Conservation (phyloP, 208 protist genomes). For the Crithidia brevicula region DNA sequence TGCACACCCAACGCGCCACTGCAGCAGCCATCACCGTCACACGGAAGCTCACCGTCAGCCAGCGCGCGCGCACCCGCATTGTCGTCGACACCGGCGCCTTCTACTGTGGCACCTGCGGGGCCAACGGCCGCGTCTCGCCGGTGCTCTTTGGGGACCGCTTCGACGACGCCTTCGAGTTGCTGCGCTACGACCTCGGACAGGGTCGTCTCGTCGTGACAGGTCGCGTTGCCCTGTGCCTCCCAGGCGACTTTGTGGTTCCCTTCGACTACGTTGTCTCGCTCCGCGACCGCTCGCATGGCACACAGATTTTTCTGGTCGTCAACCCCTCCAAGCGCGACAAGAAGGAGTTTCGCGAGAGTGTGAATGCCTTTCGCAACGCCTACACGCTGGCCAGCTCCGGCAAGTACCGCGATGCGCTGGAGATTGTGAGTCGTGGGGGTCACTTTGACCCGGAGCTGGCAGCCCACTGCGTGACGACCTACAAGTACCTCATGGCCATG, state of each 20-base stretch:
- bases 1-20: slow-evolving; percentile 66
- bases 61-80: slow-evolving; percentile 33
- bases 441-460: slow-evolving; percentile 31
- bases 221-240: slow-evolving; percentile 33
- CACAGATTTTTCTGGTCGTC: slow-evolving; percentile 42
- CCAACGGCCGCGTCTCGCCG: slow-evolving; percentile 29
- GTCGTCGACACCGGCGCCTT: slow-evolving; percentile 71
- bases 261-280: slow-evolving; percentile 41
- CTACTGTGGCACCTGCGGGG: slow-evolving; percentile 71
- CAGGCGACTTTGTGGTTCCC: slow-evolving; percentile 24
- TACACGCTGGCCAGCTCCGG: slow-evolving; percentile 32
- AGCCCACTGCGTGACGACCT: slow-evolving; percentile 8
- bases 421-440: slow-evolving; percentile 12
- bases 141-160: slow-evolving; percentile 37
- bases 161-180: slow-evolving; percentile 30
- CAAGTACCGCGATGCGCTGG: slow-evolving; percentile 25
- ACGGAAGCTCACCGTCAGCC: slow-evolving; percentile 43
- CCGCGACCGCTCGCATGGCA: slow-evolving; percentile 23
- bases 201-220: slow-evolving; percentile 34
- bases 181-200: slow-evolving; percentile 15
- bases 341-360: slow-evolving; percentile 20
- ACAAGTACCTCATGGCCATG: slow-evolving; percentile 17
- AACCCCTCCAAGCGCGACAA: slow-evolving; percentile 19
- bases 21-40: slow-evolving; percentile 20
- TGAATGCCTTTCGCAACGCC: slow-evolving; percentile 20